phyloP scores from a whole-genome alignment of 768 basidiomycete species.

The Nevesoporus exiguus region DNA sequence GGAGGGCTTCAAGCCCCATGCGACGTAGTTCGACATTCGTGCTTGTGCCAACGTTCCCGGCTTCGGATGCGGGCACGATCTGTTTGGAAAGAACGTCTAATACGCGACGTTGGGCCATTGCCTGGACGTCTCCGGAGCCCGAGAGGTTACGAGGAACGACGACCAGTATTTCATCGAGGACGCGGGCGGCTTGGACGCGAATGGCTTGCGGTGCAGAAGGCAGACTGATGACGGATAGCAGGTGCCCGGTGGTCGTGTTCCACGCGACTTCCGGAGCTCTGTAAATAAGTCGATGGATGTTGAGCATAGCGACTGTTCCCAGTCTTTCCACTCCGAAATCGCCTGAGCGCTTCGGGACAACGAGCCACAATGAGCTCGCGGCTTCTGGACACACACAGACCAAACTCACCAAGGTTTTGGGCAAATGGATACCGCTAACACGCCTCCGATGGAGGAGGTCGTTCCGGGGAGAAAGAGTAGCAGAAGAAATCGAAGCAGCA shows the following conservation, averaged over 20 bases:
- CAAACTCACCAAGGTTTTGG: slow-evolving; percentile 64
- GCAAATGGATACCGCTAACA: slow-evolving; percentile 86
- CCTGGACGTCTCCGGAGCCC: slow-evolving; percentile 58
- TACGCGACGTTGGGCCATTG: slow-evolving; percentile 73
- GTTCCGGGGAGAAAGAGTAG: slow-evolving; percentile 39
- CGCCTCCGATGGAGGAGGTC: slow-evolving; percentile 57
- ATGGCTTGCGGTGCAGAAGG: slow-evolving; percentile 69
- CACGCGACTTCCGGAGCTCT: slow-evolving; percentile 82
- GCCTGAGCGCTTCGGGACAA: slow-evolving; percentile 61
- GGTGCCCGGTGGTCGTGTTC: slow-evolving; percentile 75
- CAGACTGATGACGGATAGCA: slow-evolving; percentile 73
- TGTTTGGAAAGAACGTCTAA: slow-evolving; percentile 84
- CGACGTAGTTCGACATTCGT: slow-evolving; percentile 73
- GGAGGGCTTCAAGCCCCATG: slow-evolving; percentile 87
- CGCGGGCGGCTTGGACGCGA: slow-evolving; percentile 84
- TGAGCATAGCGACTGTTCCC: slow-evolving; percentile 73
- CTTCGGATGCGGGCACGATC: slow-evolving; percentile 47
- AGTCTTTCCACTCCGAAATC: slow-evolving; percentile 93
- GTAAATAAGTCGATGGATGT: slow-evolving; percentile 84
- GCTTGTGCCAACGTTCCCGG: slow-evolving; percentile 41
- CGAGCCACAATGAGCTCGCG: slow-evolving; percentile 1
- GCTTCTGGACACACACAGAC: background rate
- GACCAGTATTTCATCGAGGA: slow-evolving; percentile 80
- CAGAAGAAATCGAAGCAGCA: slow-evolving; percentile 30
- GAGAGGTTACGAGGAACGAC: slow-evolving; percentile 71